Conservation (phyloP, 1,139 yeast genomes). For the Wickerhamiella pararugosa region DNA sequence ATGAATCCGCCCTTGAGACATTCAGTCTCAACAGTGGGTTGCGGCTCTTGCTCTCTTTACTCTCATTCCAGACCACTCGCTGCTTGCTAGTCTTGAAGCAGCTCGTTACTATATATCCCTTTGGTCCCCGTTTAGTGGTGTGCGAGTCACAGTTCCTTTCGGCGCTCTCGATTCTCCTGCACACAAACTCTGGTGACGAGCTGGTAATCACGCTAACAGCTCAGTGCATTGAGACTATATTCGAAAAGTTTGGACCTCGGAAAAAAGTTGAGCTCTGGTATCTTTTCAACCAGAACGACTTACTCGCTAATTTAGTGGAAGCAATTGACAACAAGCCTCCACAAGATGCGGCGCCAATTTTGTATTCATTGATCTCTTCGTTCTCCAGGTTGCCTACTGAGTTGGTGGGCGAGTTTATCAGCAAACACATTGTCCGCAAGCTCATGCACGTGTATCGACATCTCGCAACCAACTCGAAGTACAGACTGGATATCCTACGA, state of each 20-base stretch:
- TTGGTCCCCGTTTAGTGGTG: slow-evolving; percentile 14
- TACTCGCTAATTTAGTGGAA: slow-evolving; percentile 10
- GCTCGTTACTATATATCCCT: background rate
- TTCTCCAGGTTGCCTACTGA: slow-evolving; percentile 13
- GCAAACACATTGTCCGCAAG: slow-evolving; percentile 10
- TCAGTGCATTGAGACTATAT: slow-evolving; percentile 10
- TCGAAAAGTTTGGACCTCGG: slow-evolving; percentile 14
- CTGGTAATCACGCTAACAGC: background rate
- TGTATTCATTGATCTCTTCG: slow-evolving; percentile 12
- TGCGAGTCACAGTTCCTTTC: slow-evolving; percentile 13
- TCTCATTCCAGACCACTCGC: background rate
- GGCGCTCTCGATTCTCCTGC: slow-evolving; percentile 8
- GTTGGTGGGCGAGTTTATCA: slow-evolving; percentile 7
- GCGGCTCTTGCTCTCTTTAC: slow-evolving; percentile 8
- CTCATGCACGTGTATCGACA: slow-evolving; percentile 15
- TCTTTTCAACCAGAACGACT: slow-evolving; percentile 11
- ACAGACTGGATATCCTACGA: slow-evolving; percentile 11
- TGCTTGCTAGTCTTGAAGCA: slow-evolving; percentile 3
- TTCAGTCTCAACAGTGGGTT: slow-evolving; percentile 17
- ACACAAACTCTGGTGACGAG: background rate
- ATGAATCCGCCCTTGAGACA: slow-evolving; percentile 7
- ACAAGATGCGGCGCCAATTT: slow-evolving; percentile 1
- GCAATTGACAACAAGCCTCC: slow-evolving; percentile 8
- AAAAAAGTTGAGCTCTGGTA: slow-evolving; percentile 15
- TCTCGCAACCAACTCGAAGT: slow-evolving; percentile 8